A percentile compares a stretch with the other conserved stretches of the same genome.
phyloP scores from a whole-genome alignment of 352 stramenopile genomes.

The Saprolegnia diclina region DNA sequence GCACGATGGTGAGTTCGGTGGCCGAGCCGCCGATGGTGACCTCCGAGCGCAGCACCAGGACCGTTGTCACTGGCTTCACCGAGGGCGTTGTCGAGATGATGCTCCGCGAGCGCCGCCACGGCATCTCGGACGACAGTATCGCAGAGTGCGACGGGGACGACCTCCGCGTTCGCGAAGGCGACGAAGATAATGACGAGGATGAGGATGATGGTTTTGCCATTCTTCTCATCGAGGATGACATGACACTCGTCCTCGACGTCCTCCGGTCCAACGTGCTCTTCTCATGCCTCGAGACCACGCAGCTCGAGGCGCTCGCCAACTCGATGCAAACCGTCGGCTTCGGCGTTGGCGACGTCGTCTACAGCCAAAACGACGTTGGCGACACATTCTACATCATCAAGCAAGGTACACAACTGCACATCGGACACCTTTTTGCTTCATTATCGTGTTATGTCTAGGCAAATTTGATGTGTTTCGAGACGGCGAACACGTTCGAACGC shows the following conservation, averaged over 20 bases:
- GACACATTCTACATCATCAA: constrained; percentile 75
- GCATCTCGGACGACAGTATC: constrained; percentile 20
- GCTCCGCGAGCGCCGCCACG: constrained; percentile 14
- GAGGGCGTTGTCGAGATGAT: constrained; percentile 25
- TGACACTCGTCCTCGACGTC: constrained; percentile 45
- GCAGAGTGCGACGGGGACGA: no score
- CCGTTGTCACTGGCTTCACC: constrained; percentile 9
- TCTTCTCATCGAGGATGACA: constrained; percentile 32
- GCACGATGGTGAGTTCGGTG: constrained; percentile 14
- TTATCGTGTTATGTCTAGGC: constrained; percentile 32
- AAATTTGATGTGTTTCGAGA: constrained; percentile 45
- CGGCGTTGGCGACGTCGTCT: constrained; percentile 61
- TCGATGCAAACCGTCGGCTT: constrained; percentile 76
- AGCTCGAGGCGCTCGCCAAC: constrained; percentile 63
- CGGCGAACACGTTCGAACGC: constrained; percentile 41
- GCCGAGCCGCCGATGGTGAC: not conserved
- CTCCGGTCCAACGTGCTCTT: constrained; percentile 75
- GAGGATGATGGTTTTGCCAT: not conserved
- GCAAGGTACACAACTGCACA: not conserved
- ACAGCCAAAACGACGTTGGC: constrained; percentile 68
- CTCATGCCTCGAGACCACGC: constrained; percentile 60
- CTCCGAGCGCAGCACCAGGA: not conserved
- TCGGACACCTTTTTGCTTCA: not conserved
- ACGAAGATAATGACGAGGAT: not conserved
- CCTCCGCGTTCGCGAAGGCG: no score